These are phyloP conservation scores for Colletotrichum liaoningense DNA, from an alignment of 2,329 filamentous ascomycete genomes.

Conservation along the genomic window DNA sequence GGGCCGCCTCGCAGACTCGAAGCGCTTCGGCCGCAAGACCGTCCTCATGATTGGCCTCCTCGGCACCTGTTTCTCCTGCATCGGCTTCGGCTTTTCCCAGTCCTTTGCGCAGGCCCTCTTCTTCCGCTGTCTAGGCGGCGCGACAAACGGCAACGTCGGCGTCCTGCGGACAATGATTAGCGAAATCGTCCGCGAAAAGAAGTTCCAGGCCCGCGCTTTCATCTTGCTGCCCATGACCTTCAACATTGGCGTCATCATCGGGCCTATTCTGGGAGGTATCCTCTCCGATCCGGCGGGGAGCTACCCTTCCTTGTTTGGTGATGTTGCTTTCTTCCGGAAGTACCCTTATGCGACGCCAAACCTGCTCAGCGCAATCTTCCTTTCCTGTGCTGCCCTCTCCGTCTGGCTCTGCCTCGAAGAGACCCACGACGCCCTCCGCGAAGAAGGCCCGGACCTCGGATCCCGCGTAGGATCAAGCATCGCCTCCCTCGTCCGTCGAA, in stretches of 20 bases:
- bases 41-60: conserved; percentile 82
- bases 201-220: conserved; percentile 60
- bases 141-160: conserved; percentile 60
- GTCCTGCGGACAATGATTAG: conserved; percentile 73
- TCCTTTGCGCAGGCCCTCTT: conserved; percentile 73
- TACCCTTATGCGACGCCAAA: conserved; percentile 69
- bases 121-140: conserved; percentile 75
- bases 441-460: conserved; percentile 54
- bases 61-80: conserved; percentile 72
- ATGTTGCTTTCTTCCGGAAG: conserved; percentile 55
- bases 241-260: conserved; percentile 58
- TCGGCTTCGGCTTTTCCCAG: conserved; percentile 79
- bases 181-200: conserved; percentile 60
- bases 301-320: conserved; percentile 65
- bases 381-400: conserved; percentile 54
- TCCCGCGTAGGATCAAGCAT: conserved; percentile 53
- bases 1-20: conserved; percentile 77
- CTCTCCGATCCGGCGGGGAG: conserved; percentile 74
- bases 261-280: conserved; percentile 70
- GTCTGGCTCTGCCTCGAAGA: conserved; percentile 65
- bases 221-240: conserved; percentile 60
- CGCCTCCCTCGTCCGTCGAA: conserved; percentile 40
- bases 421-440: conserved; percentile 59
- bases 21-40: conserved; percentile 77
- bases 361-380: conserved; percentile 60